Evolutionary conservation across 805 yeast species (phyloP), one percentile per base, ranked within the genome.

Genomic region (Candida alai): DNA sequence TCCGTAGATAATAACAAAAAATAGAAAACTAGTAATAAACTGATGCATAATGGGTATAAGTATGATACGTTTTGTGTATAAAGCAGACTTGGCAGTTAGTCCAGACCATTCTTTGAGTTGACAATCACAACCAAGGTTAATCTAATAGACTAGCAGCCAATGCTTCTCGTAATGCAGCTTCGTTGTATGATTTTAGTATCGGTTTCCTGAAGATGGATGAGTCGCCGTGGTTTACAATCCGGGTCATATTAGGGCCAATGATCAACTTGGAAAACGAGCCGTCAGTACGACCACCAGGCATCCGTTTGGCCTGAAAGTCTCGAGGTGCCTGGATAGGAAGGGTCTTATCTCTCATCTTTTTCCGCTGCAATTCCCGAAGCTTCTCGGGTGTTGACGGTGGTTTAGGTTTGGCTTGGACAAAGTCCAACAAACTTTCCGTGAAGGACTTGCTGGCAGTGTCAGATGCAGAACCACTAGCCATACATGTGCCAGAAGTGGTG

Each of bases 101-200:
- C n/a, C n/a, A n/a, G n/a, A n/a, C n/a, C n/a, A n/a, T n/a, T n/a
- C 15, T 24, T 10, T 33, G 33, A 24, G 28, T 26, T 22, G 16
- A 19, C 11, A 24, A 24, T 12, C 15, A 11, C 9, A 19, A 12
- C 19, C 12, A 19, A 14, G 5, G 8, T 17, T 30, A 42, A 14
- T 41, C 42, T 23, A 43, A 15, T 19, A 41, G 29, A 35, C 49
- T 49, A 24, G 35, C 53, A 28, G 44, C 34, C 19, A 73, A 50
- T 2, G 78, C 78, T 24, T 73, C 77, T 37, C 62, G 49, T 13
- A 73, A 47, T 1, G 74, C 70, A n/a, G 64, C 58, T 43, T 64
- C 73, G 39, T 75, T 72, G 19, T 73, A 62, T 28, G 67, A 56
- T 9, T 68, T 54, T 10, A 60, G 43, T 6, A 61, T 37, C 5